These are phyloP conservation scores for Dianthus caryophyllus DNA, from an alignment of 148 eudicot species.

Conservation along the genomic window DNA sequence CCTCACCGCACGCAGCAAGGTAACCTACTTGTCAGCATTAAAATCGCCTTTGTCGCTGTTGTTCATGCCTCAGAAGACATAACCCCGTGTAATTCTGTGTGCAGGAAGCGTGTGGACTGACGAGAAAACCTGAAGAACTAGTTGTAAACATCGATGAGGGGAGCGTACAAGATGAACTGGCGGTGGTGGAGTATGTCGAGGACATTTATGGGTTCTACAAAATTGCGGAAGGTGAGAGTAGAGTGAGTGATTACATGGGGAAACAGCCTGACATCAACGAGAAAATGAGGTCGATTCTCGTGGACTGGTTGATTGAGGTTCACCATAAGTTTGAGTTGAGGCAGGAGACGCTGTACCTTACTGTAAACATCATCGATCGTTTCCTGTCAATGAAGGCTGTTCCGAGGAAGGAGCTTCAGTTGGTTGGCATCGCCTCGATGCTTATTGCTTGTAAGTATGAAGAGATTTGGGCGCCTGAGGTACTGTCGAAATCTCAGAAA, in stretches of 20 bases:
- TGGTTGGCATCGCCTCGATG: conserved; percentile 50
- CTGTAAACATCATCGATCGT: conserved; percentile 43
- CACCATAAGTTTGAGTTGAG: conserved; percentile 47
- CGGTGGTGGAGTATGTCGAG: conserved; percentile 42
- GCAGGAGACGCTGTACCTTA: conserved; percentile 50
- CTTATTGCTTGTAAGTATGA: conserved; percentile 54
- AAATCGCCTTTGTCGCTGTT: background rate
- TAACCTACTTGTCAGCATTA: conserved; percentile 4
- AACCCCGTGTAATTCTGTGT: too few species aligned
- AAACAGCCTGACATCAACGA: conserved; percentile 43
- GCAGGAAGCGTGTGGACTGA: conserved; percentile 42
- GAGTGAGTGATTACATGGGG: conserved; percentile 33
- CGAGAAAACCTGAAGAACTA: conserved; percentile 29
- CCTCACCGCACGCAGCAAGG: conserved; percentile 56
- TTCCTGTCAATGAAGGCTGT: conserved; percentile 35
- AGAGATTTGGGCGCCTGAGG: conserved; percentile 63
- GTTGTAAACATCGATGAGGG: conserved; percentile 41
- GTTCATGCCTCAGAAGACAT: background rate
- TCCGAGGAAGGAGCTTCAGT: conserved; percentile 48
- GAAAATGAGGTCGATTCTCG: conserved; percentile 45
- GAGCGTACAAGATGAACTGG: conserved; percentile 29
- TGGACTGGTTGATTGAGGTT: conserved; percentile 50
- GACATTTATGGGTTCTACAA: conserved; percentile 36
- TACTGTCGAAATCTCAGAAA: conserved; percentile 15
- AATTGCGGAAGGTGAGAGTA: conserved; percentile 30